Percentiles rank a stretch among this genome's conserved stretches.
Evolutionary conservation across 2,329 filamentous ascomycete genomes (phyloP).

Genomic region (Neonectria coccinea): DNA sequence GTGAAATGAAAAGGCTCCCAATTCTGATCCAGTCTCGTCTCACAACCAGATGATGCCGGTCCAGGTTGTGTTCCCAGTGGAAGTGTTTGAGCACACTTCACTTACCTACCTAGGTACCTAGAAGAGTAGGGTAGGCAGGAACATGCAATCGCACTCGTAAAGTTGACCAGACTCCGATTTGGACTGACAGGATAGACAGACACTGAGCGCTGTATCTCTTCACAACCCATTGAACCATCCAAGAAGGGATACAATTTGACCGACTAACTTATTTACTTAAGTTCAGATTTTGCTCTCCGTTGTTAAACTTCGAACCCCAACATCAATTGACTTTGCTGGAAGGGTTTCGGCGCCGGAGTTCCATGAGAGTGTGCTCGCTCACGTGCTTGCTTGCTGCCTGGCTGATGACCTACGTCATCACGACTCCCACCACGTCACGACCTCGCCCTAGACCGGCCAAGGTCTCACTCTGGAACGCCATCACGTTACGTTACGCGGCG

Average conservation of each 20-base stretch:
- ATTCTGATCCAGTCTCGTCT: constrained; percentile 29
- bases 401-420: constrained; percentile 33
- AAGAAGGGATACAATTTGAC: too few species aligned
- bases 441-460: constrained; percentile 8
- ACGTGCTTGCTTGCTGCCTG: constrained; percentile 24
- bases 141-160: too few species aligned
- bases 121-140: too few species aligned
- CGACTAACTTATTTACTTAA: neutral
- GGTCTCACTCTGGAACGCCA: constrained; percentile 21
- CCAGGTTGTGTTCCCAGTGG: constrained; percentile 13
- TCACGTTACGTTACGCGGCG: constrained; percentile 35
- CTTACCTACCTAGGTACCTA: too few species aligned
- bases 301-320: neutral
- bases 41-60: constrained; percentile 28
- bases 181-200: too few species aligned
- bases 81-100: neutral
- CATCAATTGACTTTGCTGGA: constrained; percentile 12
- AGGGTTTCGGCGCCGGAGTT: neutral
- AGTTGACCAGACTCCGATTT: too few species aligned
- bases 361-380: neutral
- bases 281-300: neutral
- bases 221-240: too few species aligned
- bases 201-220: too few species aligned
- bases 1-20: constrained; percentile 18
- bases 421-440: constrained; percentile 32